Percentiles rank a stretch among this genome's conserved stretches.
These are phyloP conservation scores for Marsdenia floribunda DNA, from an alignment of 257 asterid species.

Conservation along the genomic window DNA sequence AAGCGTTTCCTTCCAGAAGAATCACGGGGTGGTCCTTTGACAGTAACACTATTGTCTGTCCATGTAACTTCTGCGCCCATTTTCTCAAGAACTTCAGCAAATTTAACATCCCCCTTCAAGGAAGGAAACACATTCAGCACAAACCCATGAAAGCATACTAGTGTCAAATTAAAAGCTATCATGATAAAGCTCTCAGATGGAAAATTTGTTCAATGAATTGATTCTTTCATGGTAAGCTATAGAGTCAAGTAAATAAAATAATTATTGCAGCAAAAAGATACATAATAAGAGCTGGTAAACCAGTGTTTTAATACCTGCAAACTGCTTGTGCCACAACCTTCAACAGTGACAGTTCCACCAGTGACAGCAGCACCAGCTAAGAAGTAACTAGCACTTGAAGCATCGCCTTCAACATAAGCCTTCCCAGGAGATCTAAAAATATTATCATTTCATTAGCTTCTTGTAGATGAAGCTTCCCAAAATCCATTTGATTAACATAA, in stretches of 20 bases:
- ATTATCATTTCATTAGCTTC: conserved; percentile 11
- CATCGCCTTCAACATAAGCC: conserved; percentile 96
- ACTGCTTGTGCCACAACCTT: conserved; percentile 98
- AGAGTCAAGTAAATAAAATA: not conserved
- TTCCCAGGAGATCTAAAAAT: conserved; percentile 85
- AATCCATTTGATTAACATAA: conserved; percentile 14
- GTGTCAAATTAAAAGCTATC: not conserved
- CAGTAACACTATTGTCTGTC: conserved; percentile 97
- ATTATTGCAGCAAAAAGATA: not conserved
- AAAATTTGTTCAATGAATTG: not conserved
- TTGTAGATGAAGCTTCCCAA: conserved; percentile 5
- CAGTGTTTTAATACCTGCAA: conserved; percentile 66
- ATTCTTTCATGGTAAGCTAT: not conserved
- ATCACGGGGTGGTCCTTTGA: conserved; percentile 70
- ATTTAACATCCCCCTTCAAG: conserved; percentile 85
- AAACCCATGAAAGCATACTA: not conserved
- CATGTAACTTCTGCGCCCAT: conserved; percentile 95
- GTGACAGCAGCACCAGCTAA: conserved; percentile 98
- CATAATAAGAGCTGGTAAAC: not conserved
- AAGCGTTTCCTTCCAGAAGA: conserved; percentile 65
- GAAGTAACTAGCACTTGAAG: conserved; percentile 99
- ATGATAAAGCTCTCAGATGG: not conserved
- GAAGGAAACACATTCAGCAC: conserved; percentile 9
- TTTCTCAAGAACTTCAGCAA: conserved; percentile 92
- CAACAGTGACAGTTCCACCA: conserved; percentile 88